Conservation (phyloP, 495 filamentous ascomycete genomes). For the Penicillium argentinense region DNA sequence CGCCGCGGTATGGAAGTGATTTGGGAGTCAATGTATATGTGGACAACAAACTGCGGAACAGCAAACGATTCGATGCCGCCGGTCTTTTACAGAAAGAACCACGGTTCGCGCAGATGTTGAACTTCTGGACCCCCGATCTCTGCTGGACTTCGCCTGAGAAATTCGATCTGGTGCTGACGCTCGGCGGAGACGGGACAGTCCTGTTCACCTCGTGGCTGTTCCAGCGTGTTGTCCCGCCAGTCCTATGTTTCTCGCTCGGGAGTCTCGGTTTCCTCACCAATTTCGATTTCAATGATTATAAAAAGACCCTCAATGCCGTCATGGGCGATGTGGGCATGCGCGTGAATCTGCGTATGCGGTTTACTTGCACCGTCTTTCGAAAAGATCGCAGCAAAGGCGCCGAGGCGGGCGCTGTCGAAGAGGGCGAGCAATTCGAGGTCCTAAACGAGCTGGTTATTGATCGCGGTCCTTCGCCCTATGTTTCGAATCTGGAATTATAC, state of each 20-base stretch:
- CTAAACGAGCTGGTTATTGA: constrained; percentile 98
- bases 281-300: constrained; percentile 84
- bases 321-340: constrained; percentile 94
- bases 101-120: constrained; percentile 73
- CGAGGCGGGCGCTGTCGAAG: constrained; percentile 55
- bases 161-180: constrained; percentile 88
- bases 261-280: constrained; percentile 90
- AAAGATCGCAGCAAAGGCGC: constrained; percentile 47
- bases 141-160: constrained; percentile 88
- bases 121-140: constrained; percentile 92
- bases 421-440: constrained; percentile 88
- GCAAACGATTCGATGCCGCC: constrained; percentile 80
- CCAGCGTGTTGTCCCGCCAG: constrained; percentile 86
- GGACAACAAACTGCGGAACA: constrained; percentile 82
- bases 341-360: constrained; percentile 94
- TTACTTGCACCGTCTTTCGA: constrained; percentile 92
- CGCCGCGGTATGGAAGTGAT: constrained; percentile 77
- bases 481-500: constrained; percentile 92
- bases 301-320: constrained; percentile 73
- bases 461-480: constrained; percentile 92
- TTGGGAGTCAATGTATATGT: constrained; percentile 90
- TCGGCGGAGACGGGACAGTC: constrained; percentile 91
- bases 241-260: constrained; percentile 85
- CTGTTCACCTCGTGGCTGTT: constrained; percentile 93
- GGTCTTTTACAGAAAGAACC: constrained; percentile 69